Conservation (phyloP, 2,329 filamentous ascomycete species). For the Paecilomyces variotii region DNA sequence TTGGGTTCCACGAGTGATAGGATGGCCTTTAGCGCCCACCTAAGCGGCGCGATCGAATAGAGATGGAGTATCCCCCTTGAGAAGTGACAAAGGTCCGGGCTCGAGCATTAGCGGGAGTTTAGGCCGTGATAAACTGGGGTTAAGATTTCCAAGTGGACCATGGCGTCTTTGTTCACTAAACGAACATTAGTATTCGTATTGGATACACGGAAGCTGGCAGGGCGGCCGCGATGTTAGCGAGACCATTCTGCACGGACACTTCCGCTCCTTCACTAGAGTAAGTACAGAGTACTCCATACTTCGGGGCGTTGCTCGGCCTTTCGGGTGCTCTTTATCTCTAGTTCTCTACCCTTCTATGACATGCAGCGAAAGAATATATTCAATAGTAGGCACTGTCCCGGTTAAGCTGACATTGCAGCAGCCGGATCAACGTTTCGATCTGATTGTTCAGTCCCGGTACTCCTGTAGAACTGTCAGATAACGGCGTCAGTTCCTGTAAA, state of each 20-base stretch:
- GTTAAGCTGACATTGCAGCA: no score
- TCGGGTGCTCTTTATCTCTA: no score
- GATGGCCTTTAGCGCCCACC: constrained; percentile 1
- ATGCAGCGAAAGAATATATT: no score
- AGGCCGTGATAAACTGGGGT: constrained; percentile 1
- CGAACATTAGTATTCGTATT: neutral
- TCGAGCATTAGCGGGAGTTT: constrained; percentile 7
- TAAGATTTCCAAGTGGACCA: neutral
- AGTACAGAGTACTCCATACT: no score
- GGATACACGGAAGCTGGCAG: neutral
- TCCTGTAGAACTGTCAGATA: no score
- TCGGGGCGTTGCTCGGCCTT: no score
- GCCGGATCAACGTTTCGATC: no score
- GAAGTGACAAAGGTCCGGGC: constrained; percentile 7
- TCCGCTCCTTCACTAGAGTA: neutral
- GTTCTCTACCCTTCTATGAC: no score
- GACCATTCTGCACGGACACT: neutral
- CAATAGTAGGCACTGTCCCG: no score
- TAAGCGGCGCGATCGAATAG: constrained; percentile 3
- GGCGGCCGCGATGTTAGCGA: neutral
- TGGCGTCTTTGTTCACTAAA: neutral
- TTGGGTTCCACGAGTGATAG: constrained; percentile 4
- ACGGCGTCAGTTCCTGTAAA: no score
- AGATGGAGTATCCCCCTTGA: neutral
- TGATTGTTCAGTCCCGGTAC: no score